These are phyloP conservation scores for Cichorium intybus DNA, from an alignment of 140 eudicot genomes.

Conservation along the genomic window DNA sequence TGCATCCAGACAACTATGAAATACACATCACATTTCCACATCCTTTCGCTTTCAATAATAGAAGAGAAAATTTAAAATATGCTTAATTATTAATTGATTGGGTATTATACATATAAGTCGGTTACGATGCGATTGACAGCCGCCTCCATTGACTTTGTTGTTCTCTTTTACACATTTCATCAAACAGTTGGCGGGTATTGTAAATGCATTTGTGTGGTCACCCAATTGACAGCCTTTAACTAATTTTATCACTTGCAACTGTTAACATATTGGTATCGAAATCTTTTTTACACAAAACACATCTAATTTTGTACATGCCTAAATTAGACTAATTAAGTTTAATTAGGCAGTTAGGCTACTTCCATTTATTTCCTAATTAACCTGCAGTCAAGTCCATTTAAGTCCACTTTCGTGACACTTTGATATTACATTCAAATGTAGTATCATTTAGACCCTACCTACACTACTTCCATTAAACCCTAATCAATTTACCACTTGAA, in stretches of 20 bases:
- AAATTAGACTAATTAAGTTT: not conserved
- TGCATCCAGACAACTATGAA: slow-evolving; percentile 11
- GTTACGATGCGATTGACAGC: slow-evolving; percentile 5
- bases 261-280: not conserved
- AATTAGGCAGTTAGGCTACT: not conserved
- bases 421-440: not conserved
- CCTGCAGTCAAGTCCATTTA: not conserved
- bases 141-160: slow-evolving; percentile 28
- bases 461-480: not conserved
- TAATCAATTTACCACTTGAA: not conserved
- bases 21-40: slow-evolving; percentile 31
- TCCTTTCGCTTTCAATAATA: slow-evolving; percentile 25
- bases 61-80: not conserved
- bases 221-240: not conserved
- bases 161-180: not conserved
- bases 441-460: not conserved
- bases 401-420: not conserved
- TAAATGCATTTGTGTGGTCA: not conserved
- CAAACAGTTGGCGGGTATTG: not conserved
- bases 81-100: not conserved
- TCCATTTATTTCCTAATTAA: not conserved
- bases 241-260: not conserved
- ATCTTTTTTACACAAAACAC: not conserved
- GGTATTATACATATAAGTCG: not conserved
- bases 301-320: not conserved